These are phyloP conservation scores for Pseudogymnoascus sp. DNA, from an alignment of 2,329 filamentous ascomycete species.

Conservation along the genomic window DNA sequence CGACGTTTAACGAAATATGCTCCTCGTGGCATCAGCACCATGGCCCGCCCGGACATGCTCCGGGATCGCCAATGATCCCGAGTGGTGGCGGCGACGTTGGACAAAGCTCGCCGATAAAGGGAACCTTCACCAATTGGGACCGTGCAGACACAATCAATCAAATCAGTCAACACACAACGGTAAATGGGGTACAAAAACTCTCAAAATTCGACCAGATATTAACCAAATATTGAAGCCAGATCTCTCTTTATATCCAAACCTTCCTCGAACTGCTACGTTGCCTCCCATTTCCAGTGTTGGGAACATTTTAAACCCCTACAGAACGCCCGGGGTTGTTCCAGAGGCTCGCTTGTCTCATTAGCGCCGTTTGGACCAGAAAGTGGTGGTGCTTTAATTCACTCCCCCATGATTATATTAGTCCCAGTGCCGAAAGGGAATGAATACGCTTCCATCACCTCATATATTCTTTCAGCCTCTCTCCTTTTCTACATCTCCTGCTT, in stretches of 20 bases:
- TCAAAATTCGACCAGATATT: neutral
- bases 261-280: neutral
- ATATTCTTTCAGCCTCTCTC: constrained; percentile 12
- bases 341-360: constrained; percentile 10
- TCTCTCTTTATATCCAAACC: neutral
- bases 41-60: neutral
- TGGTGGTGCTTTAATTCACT: constrained; percentile 8
- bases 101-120: neutral
- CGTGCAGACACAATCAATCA: neutral
- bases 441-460: constrained; percentile 10
- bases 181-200: neutral
- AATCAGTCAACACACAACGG: neutral
- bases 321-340: constrained; percentile 8
- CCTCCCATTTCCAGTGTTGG: neutral
- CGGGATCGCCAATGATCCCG: constrained; percentile 4
- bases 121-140: neutral
- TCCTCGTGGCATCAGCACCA: neutral
- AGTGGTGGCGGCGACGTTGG: constrained; percentile 4
- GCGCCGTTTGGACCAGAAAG: constrained; percentile 7
- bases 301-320: constrained; percentile 10
- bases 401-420: constrained; percentile 9
- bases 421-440: constrained; percentile 5
- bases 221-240: neutral
- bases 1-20: constrained; percentile 3
- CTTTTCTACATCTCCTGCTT: constrained; percentile 7